Evolutionary conservation across 352 stramenopile genomes (phyloP).

Genomic region (Globisporangium irregulare): DNA sequence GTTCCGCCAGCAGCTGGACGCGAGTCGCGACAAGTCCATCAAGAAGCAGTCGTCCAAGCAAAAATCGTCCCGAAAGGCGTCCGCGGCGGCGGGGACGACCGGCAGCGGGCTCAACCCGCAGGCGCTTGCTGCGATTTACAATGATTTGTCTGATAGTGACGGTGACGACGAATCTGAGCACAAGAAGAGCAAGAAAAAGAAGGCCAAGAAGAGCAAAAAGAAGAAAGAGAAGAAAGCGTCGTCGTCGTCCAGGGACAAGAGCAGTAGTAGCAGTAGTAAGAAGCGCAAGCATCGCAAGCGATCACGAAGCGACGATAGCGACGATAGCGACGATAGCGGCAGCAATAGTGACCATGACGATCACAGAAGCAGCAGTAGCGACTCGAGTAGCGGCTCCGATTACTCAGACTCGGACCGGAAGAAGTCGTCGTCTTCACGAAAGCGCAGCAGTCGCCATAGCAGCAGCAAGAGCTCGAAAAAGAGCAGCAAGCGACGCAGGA

Average conservation of each 20-base stretch:
- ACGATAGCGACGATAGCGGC: conserved; percentile 7
- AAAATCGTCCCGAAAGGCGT: conserved; percentile 21
- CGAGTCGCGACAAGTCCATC: conserved; percentile 60
- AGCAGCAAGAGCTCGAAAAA: conserved; percentile 15
- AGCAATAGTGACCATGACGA: not conserved
- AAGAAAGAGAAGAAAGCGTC: conserved; percentile 42
- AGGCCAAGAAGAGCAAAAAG: conserved; percentile 42
- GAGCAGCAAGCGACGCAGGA: conserved; percentile 14
- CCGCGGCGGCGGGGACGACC: conserved; percentile 11
- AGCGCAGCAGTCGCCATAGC: conserved; percentile 20
- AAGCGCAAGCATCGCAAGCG: conserved; percentile 20
- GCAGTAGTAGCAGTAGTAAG: conserved; percentile 17
- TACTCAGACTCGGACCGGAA: conserved; percentile 18
- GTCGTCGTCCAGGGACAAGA: conserved; percentile 14
- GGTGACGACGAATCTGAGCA: conserved; percentile 27
- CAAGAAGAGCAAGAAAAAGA: conserved; percentile 20
- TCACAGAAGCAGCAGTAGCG: not conserved
- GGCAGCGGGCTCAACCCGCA: conserved; percentile 68
- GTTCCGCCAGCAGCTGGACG: conserved; percentile 67
- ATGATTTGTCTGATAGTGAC: conserved; percentile 27
- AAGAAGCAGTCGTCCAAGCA: conserved; percentile 44
- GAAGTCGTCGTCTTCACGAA: conserved; percentile 22
- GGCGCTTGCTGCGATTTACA: conserved; percentile 62
- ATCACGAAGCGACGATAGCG: conserved; percentile 20
- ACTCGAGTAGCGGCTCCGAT: conserved; percentile 21